A percentile compares a stretch with the other conserved stretches of the same genome.
Conservation (phyloP, 441 rosid species). For the Eruca vesicaria region DNA sequence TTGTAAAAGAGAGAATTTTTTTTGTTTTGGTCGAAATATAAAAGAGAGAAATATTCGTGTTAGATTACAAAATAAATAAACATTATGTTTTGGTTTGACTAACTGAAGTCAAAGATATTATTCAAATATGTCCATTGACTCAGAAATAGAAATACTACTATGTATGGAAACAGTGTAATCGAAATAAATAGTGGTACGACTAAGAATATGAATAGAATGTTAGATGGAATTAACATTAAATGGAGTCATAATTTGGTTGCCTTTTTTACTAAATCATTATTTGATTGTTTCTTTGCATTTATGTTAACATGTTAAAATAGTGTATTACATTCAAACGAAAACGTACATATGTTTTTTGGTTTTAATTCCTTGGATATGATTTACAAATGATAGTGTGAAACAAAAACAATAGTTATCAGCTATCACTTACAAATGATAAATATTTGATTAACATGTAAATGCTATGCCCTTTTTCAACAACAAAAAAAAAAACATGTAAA, state of each 20-base stretch:
- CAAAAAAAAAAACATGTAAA: too few species aligned
- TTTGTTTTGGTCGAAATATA: background rate
- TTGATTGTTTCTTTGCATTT: background rate
- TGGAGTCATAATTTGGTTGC: background rate
- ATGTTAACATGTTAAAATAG: slow-evolving; percentile 3
- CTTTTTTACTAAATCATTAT: background rate
- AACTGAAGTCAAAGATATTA: background rate
- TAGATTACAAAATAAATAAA: too few species aligned
- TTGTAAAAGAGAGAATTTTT: too few species aligned
- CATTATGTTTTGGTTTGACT: background rate
- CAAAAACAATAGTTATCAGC: background rate
- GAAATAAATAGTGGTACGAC: background rate
- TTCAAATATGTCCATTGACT: background rate
- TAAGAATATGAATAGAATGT: background rate
- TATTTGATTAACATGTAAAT: background rate
- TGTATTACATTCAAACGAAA: background rate
- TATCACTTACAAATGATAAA: background rate
- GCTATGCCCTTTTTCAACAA: too few species aligned
- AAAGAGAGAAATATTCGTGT: background rate
- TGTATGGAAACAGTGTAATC: background rate
- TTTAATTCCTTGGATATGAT: background rate
- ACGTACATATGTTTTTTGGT: background rate
- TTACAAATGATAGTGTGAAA: background rate
- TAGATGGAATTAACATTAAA: background rate
- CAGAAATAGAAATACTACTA: background rate